Evolutionary conservation across 208 protist genomes (phyloP), one percentile per base, ranked within the genome.

Genomic region (Acanthamoeba culbertsoni): DNA sequence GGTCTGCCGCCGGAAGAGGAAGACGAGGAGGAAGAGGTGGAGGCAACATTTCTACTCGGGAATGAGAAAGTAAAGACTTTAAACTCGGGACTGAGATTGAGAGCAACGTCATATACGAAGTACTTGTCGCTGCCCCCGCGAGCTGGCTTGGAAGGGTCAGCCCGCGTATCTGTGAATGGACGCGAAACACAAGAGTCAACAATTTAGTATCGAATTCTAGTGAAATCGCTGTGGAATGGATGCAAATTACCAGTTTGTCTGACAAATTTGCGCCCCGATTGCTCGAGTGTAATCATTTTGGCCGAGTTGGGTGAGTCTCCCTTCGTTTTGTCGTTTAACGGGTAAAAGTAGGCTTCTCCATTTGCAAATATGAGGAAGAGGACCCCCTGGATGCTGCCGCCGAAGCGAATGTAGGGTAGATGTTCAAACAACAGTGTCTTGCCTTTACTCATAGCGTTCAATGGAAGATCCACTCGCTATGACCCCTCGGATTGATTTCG

Each of bases 341-440:
- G 91, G 53, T 82, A 73, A 42, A 93, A 88, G 40, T 93, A 93
- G 53, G 63, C 65, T 26, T 84, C 75, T 57, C 91, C 91, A 62
- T 93, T 88, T 10, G 91, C 63, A 55, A 93, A 93, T 20, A 93
- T 45, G 43, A 82, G 75, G 75, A 93, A 88, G 40, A 93, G 91
- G n/a, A 84, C 75, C 5, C 91, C 91, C 40, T 93, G 75, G 31
- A 89, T 88, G 91, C 91, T 93, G 35, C 65, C 91, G 20, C 57
- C 82, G 45, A 84, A 93, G 6, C 82, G 55, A 53, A 93, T 84
- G 63, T 82, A 71, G 37, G 91, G 91, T 45, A 93, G 91, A 59
- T 93, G 91, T 35, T 93, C 91, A 10, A 93, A 86, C 20, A 93
- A 31, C 12, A 93, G 91, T 12, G 82, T 90, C 31, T 68, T 59